Evolutionary conservation across 192 early-diverging fungal genomes (phyloP).

Genomic region (Backusella tuberculispora): DNA sequence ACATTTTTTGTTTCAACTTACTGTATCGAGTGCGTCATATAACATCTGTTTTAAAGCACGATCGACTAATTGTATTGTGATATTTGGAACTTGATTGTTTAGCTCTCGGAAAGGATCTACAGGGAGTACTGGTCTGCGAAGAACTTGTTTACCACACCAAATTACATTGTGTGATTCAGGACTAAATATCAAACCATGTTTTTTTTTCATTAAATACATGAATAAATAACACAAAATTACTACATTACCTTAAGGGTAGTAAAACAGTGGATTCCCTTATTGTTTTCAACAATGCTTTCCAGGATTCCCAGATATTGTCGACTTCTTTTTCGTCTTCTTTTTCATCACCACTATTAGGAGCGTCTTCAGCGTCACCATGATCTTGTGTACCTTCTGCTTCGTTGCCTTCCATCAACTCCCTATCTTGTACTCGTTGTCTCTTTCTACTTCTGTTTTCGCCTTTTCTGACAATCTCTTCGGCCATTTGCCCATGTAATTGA

Average conservation of each 20-base stretch:
- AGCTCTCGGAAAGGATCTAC: slow-evolving; percentile 18
- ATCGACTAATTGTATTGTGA: slow-evolving; percentile 19
- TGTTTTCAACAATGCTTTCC: slow-evolving; percentile 4
- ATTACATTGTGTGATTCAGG: slow-evolving; percentile 20
- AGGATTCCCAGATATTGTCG: slow-evolving; percentile 11
- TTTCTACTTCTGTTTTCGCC: slow-evolving; percentile 12
- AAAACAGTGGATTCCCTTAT: slow-evolving; percentile 23
- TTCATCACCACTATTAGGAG: neutral
- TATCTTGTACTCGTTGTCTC: slow-evolving; percentile 14
- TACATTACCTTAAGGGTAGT: slow-evolving; percentile 13
- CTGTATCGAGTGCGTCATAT: slow-evolving; percentile 22
- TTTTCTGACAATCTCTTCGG: slow-evolving; percentile 11
- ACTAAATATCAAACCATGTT: slow-evolving; percentile 22
- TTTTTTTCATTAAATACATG: slow-evolving; percentile 22
- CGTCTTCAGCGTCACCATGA: too few relatives aligned
- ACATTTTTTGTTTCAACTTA: slow-evolving; percentile 26
- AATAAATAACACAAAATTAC: slow-evolving; percentile 18
- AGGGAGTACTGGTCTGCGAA: slow-evolving; percentile 16
- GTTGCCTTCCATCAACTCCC: slow-evolving; percentile 17
- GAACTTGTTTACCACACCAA: slow-evolving; percentile 28
- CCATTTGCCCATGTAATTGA: too few relatives aligned
- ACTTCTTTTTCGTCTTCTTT: slow-evolving; percentile 8
- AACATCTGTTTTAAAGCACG: slow-evolving; percentile 11
- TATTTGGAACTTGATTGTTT: slow-evolving; percentile 23
- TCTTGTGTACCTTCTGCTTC: too few relatives aligned